Evolutionary conservation across 2,329 filamentous ascomycete genomes (phyloP), one percentile per base, ranked within the genome.

Genomic region (Neopestalotiopsis rosae): DNA sequence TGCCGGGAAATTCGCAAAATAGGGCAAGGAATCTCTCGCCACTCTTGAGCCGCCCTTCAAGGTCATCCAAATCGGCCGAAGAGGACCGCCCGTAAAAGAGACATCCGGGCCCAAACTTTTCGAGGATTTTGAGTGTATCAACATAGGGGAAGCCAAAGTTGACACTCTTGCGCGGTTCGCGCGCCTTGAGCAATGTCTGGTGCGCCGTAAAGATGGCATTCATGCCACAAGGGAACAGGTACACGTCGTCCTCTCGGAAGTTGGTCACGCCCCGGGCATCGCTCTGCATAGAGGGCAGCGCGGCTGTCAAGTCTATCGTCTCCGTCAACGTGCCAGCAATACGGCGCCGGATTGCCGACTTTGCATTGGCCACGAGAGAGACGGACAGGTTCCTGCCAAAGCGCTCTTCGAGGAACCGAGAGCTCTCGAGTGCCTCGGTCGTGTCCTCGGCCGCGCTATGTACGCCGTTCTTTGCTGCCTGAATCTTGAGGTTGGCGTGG

Each of bases 91-190:
- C 95, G 79, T 97, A 98, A 78, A 98, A 98, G 2, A 92, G 79
- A 69, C 92, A 95, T 0, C 95, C 95, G 0, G 94, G 92, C 0
- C 95, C 96, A 79, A 97, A 98, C 79, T 98, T 99, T 78, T 98
- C 86, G 5, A 98, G 84, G 64, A 98, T 94, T 79, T 99, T 99
- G 67, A 98, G 87, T 0, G 96, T 98, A 80, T 99, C 96, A 66
- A 98, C 94, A 75, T 99, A 99, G 0, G 96, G 94, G 74, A 99
- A 99, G n/a, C 96, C 96, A 76, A 94, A 98, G 76, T 92, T 95
- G 77, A 99, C 90, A 79, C 94, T 97, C 80, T 93, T 92, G 69
- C 88, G 77, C 7, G 86, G 82, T 3, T 90, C 90, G 49, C 91
- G 88, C 0, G 89, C 86, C 65, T 85, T 83, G 71, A 95, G 83